Evolutionary conservation across 2,329 filamentous ascomycete species (phyloP).

Genomic region (Sordariomycetes sp.): DNA sequence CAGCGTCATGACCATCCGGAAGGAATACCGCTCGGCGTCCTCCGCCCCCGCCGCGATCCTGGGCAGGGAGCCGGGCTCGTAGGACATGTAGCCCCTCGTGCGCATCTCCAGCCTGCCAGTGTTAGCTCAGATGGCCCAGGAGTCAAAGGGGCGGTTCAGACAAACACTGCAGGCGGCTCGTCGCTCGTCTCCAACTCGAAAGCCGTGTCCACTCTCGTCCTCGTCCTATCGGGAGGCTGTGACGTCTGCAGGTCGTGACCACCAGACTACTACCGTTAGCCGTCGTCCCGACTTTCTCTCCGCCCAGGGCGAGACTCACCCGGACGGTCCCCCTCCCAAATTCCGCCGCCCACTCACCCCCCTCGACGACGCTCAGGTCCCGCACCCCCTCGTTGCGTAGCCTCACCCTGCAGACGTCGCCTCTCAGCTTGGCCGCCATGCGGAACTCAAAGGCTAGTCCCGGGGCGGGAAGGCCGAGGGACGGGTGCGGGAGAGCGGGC

Average conservation of each 20-base stretch:
- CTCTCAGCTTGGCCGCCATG: constrained; percentile 27
- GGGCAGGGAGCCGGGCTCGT: constrained; percentile 31
- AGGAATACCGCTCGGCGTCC: constrained; percentile 32
- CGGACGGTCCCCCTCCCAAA: constrained; percentile 37
- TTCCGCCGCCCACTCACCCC: constrained; percentile 34
- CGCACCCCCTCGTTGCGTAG: constrained; percentile 12
- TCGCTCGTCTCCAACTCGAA: constrained; percentile 38
- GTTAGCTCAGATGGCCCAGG: neutral
- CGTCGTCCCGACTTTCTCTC: neutral
- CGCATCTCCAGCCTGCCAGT: constrained; percentile 27
- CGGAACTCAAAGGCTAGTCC: constrained; percentile 38
- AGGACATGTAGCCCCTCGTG: constrained; percentile 35
- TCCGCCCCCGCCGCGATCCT: constrained; percentile 25
- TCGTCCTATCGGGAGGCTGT: neutral
- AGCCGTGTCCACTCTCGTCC: constrained; percentile 13
- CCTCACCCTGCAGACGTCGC: neutral
- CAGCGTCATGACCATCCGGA: constrained; percentile 37
- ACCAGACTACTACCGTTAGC: constrained; percentile 18
- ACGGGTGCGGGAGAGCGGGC: constrained; percentile 24
- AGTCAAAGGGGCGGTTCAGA: neutral
- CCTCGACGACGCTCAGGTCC: constrained; percentile 37
- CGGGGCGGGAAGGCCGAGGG: constrained; percentile 31
- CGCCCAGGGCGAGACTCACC: constrained; percentile 21
- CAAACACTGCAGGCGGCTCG: constrained; percentile 31
- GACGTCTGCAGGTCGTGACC: constrained; percentile 24